Evolutionary conservation across 208 protist species (phyloP).

Genomic region (Herpetomonas tarakana): DNA sequence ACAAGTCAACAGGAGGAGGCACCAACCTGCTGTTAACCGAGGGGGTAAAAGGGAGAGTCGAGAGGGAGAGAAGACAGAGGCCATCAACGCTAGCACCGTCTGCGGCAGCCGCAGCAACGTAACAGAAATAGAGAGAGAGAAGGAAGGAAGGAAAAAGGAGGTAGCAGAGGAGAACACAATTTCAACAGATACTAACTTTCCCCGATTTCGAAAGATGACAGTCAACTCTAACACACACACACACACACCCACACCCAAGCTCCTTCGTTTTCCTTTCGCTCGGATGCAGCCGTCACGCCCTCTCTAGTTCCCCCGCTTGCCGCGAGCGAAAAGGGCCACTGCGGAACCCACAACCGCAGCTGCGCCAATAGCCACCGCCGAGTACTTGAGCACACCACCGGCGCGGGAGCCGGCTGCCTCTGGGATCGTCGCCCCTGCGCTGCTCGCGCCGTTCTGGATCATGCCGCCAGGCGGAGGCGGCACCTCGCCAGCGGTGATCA

Average conservation of each 20-base stretch:
- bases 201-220: too few relatives aligned
- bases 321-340: neutral
- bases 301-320: too few relatives aligned
- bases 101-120: too few relatives aligned
- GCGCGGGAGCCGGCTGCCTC: too few relatives aligned
- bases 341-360: neutral
- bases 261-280: too few relatives aligned
- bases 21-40: too few relatives aligned
- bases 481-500: slow-evolving; percentile 54
- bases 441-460: neutral
- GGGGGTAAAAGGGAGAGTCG: too few relatives aligned
- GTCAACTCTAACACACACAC: too few relatives aligned
- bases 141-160: neutral
- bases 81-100: neutral
- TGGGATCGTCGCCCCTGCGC: too few relatives aligned
- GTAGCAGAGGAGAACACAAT: neutral
- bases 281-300: too few relatives aligned
- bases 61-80: neutral
- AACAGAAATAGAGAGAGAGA: neutral
- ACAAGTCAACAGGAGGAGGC: neutral
- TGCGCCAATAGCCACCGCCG: slow-evolving; percentile 6
- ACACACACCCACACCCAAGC: too few relatives aligned
- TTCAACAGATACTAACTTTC: neutral
- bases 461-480: slow-evolving; percentile 1
- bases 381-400: too few relatives aligned